Evolutionary conservation across 2,329 filamentous ascomycete species (phyloP).

Genomic region (Macrophomina phaseolina): DNA sequence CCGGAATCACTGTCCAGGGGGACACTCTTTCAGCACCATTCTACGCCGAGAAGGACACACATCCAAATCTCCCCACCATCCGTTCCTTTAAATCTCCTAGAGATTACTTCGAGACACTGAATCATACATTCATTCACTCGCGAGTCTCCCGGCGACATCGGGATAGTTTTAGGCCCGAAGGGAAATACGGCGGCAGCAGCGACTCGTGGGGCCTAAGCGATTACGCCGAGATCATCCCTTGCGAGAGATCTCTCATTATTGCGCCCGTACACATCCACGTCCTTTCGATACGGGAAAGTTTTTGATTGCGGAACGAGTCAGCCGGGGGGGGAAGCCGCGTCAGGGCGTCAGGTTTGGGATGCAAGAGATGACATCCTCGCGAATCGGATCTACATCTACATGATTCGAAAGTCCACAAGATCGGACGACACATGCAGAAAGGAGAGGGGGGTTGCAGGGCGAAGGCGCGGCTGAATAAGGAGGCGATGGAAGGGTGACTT

Average conservation of each 20-base stretch:
- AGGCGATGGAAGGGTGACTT: neutral
- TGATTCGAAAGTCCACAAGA: neutral
- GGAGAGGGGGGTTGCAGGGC: neutral
- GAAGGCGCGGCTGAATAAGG: too few species aligned
- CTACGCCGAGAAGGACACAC: neutral
- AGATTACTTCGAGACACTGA: neutral
- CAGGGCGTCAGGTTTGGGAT: neutral
- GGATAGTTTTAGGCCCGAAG: neutral
- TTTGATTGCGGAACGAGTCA: constrained; percentile 2
- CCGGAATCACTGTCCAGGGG: too few species aligned
- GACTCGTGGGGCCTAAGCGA: neutral
- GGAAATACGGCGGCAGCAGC: neutral
- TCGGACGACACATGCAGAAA: neutral
- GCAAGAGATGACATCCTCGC: neutral
- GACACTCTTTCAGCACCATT: neutral
- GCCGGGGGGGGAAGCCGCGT: neutral
- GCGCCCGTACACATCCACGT: too few species aligned
- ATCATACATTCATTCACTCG: neutral
- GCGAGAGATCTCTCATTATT: neutral
- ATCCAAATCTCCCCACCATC: neutral
- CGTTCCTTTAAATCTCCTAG: neutral
- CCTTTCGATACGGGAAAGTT: too few species aligned
- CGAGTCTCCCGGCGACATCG: neutral
- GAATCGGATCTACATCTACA: neutral
- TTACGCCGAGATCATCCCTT: neutral